Evolutionary conservation across 768 basidiomycete genomes (phyloP).

Genomic region (Lyophyllum semitale): DNA sequence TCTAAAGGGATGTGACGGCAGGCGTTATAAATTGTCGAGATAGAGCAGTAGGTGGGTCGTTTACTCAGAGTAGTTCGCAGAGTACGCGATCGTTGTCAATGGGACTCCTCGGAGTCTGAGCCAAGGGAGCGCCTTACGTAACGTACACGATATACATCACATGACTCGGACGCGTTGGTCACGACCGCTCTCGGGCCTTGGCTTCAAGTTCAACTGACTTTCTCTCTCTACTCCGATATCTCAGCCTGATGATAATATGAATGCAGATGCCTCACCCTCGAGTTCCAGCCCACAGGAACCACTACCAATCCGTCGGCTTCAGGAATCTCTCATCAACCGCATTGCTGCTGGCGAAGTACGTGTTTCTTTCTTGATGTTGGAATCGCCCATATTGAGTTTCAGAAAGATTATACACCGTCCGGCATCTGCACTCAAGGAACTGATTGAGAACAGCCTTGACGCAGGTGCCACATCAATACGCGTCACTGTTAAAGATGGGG

Average conservation of each 20-base stretch:
- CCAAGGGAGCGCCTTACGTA: neutral
- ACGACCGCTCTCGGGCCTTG: too few species aligned
- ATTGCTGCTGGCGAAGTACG: slow-evolving; percentile 82
- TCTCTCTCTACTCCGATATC: neutral
- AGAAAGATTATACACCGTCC: slow-evolving; percentile 58
- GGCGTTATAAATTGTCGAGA: neutral
- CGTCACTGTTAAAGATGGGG: slow-evolving; percentile 91
- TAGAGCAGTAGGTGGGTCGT: neutral
- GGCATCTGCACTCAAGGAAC: slow-evolving; percentile 92
- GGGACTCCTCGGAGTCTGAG: neutral
- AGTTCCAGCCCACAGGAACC: slow-evolving; percentile 38
- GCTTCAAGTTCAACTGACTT: too few species aligned
- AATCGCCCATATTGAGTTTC: slow-evolving; percentile 1
- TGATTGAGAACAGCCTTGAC: slow-evolving; percentile 95
- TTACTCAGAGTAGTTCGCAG: slow-evolving; percentile 1
- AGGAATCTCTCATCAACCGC: slow-evolving; percentile 84
- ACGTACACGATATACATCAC: neutral
- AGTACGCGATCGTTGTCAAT: slow-evolving; percentile 5
- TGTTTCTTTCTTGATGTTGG: neutral
- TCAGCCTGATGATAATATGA: slow-evolving; percentile 8
- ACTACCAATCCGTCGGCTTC: slow-evolving; percentile 71
- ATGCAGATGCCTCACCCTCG: neutral
- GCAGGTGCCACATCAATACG: slow-evolving; percentile 87
- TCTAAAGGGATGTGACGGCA: neutral
- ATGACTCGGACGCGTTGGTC: slow-evolving; percentile 13